Base-by-base conservation (phyloP, 352 stramenopile species). In the Albugo candida region DNA sequence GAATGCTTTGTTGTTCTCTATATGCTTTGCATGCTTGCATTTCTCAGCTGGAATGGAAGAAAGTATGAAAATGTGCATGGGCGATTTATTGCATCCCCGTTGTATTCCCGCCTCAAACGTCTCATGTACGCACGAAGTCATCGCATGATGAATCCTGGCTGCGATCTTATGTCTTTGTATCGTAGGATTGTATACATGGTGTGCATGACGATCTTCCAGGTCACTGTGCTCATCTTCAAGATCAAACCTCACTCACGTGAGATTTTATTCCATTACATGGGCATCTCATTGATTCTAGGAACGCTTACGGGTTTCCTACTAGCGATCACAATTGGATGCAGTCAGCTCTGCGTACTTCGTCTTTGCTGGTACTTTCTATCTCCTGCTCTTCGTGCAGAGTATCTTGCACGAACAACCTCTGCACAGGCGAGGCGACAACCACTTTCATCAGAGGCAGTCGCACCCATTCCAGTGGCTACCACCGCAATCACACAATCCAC, bases 31-130 rank as follows among this genome's bases (percentile, higher is more conserved):
- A 39, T 60, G n/a, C 59, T 77, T 45, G 38, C 70, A 14, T 55
- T 31, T 18, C 59, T 81, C 35, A 75, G 71, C 42, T 56, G 46
- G 45, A 54, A 54, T 12, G 65, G 67, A 10, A 54, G 62, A 21
- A 76, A 80, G 31, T 70, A 72, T 53, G 67, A 76, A 51, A 62
- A 51, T 21, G 61, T 80, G 21, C 51, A 65, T 14, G 64, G 67
- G 34, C 49, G 46, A 1, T 53, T 69, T 27, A 66, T 76, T 6
- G 37, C 65, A 44, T 80, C 69, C 0, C 70, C 67, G 8, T 53
- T 80, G 5, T 82, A 82, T 52, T 60, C 60, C 5, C 70, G 67
- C 45, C 61, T 80, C 52, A 70, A 69, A 8, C 38, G 38, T 8
- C 17, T 43, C 38, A 43, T 43, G 38, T 24, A 24, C 38, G 38